Base-by-base conservation (phyloP, 495 filamentous ascomycete species). In the Talaromyces thailandensis region DNA sequence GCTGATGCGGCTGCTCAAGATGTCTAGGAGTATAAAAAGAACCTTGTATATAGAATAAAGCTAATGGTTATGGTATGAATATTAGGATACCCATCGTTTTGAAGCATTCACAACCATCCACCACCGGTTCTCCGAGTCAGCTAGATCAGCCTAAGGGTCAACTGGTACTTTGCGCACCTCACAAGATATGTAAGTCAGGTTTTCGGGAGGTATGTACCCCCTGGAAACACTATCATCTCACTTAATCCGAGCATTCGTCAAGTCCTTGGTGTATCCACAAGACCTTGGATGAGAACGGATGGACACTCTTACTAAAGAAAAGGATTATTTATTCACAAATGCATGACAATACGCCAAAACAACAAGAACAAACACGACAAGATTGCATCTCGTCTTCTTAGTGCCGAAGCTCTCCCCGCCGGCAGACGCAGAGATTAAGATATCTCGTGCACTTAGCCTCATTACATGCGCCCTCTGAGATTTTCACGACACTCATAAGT, bases 1-100 rank as follows among this genome's bases (percentile, higher is more conserved):
- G 79, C 76, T 6, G 77, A 79, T 69, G 80, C 79, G 16, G 76
- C 72, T 48, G 77, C 12, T 24, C 24, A 45, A 28, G 31, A 21
- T 40, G n/a, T 59, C 29, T 43, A 45, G 21, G 21, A 32, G 51
- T 26, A 26, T 55, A 55, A 24, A 26, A 28, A 28, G 5, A 24
- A 55, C 26, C 51, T 18, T 57, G n/a, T 57, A 57, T 57, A 21
- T 57, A 57, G 55, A 29, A 35, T 7, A 21, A n/a, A 18, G 26
- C 26, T 57, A 57, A 29, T 57, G 29, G 26, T 11, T 11, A 57
- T 35, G 21, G 29, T 57, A 35, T 35, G 55, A 57, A 57, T 57
- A 21, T 21, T 35, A 57, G 26, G 55, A 57, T 57, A 57, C 55
- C 55, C 55, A 18, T 26, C 23, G 51, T 52, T 52, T 50, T 40